Conservation (phyloP, 2,329 filamentous ascomycete genomes). For the Cercospora zeae-maydis region DNA sequence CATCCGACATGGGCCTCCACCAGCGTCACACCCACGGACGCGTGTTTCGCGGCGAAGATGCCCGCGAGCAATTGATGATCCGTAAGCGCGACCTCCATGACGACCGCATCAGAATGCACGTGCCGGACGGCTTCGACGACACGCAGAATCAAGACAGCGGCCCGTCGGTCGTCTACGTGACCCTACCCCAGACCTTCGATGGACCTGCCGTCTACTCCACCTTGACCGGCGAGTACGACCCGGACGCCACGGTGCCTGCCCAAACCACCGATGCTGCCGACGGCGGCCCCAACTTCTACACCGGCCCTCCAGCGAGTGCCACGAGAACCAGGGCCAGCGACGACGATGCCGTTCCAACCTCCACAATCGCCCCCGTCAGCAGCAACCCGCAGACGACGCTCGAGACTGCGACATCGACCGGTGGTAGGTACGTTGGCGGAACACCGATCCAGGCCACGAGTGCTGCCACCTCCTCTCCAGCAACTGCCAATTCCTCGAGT, state of each 20-base stretch:
- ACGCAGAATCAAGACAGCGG: slow-evolving; percentile 9
- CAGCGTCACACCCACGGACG: slow-evolving; percentile 30
- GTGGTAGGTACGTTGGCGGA: slow-evolving; percentile 16
- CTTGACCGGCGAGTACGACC: slow-evolving; percentile 13
- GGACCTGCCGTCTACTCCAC: slow-evolving; percentile 42
- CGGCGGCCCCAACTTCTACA: slow-evolving; percentile 18
- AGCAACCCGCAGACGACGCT: slow-evolving; percentile 18
- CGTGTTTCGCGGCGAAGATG: slow-evolving; percentile 31
- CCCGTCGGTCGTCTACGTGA: slow-evolving; percentile 52
- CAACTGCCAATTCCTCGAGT: slow-evolving; percentile 9
- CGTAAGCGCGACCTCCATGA: slow-evolving; percentile 31
- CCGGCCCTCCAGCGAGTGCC: slow-evolving; percentile 15
- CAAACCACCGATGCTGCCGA: slow-evolving; percentile 16
- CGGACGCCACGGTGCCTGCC: slow-evolving; percentile 17
- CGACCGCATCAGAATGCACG: slow-evolving; percentile 27
- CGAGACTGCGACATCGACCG: slow-evolving; percentile 19
- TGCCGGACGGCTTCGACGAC: slow-evolving; percentile 27
- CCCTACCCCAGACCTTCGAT: slow-evolving; percentile 50
- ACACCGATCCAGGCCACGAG: slow-evolving; percentile 27
- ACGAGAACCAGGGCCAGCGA: slow-evolving; percentile 6
- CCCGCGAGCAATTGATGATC: slow-evolving; percentile 24
- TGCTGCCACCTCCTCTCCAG: slow-evolving; percentile 14
- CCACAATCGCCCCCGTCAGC: slow-evolving; percentile 16
- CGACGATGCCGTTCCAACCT: slow-evolving; percentile 10
- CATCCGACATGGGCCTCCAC: slow-evolving; percentile 31